Base-by-base conservation (phyloP, 176 grass and related monocot genomes). In the Oryza glumipatula region DNA sequence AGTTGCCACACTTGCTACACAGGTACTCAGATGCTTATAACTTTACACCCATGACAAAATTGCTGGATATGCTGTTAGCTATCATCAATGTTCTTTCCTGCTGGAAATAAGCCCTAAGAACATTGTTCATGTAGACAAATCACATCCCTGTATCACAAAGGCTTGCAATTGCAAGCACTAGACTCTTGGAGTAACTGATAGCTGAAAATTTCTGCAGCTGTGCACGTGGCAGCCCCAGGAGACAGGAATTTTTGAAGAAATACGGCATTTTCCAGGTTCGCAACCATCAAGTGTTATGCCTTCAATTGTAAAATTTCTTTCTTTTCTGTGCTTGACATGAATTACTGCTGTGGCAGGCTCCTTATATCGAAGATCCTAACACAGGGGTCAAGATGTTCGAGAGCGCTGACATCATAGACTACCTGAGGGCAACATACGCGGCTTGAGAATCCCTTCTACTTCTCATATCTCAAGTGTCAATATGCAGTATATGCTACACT, bases 351-450 rank as follows among this genome's bases (percentile, higher is more conserved):
- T 63, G 26, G 15, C 86, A 97, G 95, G 95, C 38, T 2, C 95
- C 95, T 81, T 97, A 87, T 84, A 84, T 97, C 46, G 92, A 97
- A 83, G 95, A 97, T 91, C 95, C 90, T 9, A 97, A 97, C 87
- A 97, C 95, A 0, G 95, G 90, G 82, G 93, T 97, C 46, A 89
- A 97, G 84, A 92, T 93, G 95, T 97, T 97, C 10, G 95, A 97
- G 61, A 97, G 95, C 76, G 88, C 90, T 24, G 90, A 89, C n/a
- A 97, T 97, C 44, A 72, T 91, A 16, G 82, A 93, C 4, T 97
- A 94, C 68, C 88, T 97, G 71, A 92, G 79, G 75, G 75, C 81
- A 56, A 93, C 92, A 70, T 94, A 94, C 38, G 70, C 86, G 9
- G 49, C 78, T 68, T 91, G 81, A 86, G 61, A 84, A 51, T 11